Conservation (phyloP, 495 filamentous ascomycete species). For the Talaromyces trachyspermus region DNA sequence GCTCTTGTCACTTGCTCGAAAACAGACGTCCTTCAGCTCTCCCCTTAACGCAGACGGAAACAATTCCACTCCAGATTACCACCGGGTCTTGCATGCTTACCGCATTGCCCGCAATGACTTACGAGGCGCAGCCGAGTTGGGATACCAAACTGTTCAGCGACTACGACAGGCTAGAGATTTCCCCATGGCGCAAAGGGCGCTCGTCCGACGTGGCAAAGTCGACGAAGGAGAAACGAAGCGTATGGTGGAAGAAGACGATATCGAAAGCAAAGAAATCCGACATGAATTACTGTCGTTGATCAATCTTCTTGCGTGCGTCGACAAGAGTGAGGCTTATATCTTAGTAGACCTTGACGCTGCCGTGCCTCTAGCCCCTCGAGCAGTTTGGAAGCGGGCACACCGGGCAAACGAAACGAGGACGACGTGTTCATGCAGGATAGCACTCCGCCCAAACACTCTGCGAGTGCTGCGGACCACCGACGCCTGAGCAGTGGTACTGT, state of each 20-base stretch:
- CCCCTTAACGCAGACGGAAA: constrained; percentile 24
- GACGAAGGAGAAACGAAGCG: constrained; percentile 46
- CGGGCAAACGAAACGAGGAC: constrained; percentile 25
- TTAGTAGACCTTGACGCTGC: constrained; percentile 41
- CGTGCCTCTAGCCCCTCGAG: constrained; percentile 5
- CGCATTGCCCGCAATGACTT: constrained; percentile 76
- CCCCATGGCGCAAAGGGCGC: constrained; percentile 36
- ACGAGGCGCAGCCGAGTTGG: constrained; percentile 75
- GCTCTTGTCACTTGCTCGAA: constrained; percentile 46
- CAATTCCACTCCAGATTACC: constrained; percentile 45
- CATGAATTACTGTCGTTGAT: constrained; percentile 75
- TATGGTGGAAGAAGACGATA: constrained; percentile 44
- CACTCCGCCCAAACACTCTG: not conserved
- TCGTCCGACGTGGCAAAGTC: constrained; percentile 30
- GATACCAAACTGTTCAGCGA: constrained; percentile 57
- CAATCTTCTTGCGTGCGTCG: constrained; percentile 81
- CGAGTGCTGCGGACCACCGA: not conserved
- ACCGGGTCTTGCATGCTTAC: constrained; percentile 83
- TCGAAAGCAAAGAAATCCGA: constrained; percentile 45
- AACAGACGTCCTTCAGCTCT: constrained; percentile 29
- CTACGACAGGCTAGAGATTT: constrained; percentile 43
- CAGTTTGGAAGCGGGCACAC: constrained; percentile 16
- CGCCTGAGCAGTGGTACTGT: constrained; percentile 5
- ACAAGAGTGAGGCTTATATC: constrained; percentile 68
- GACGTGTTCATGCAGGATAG: constrained; percentile 32